phyloP scores from a whole-genome alignment of 352 stramenopile species.

The Phytophthora chlamydospora region DNA sequence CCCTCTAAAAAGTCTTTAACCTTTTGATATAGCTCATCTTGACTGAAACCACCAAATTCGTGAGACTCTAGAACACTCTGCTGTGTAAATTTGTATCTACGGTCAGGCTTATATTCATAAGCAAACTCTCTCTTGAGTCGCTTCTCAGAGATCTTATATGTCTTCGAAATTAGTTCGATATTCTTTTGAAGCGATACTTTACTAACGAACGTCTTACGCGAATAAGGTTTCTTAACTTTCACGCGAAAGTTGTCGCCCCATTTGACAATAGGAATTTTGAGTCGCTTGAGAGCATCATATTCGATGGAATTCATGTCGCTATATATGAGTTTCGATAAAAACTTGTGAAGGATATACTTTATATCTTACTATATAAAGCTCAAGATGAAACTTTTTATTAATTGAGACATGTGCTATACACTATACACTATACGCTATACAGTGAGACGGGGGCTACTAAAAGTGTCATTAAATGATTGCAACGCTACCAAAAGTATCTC shows the following conservation, averaged over 20 bases:
- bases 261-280: too few relatives aligned
- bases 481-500: too few relatives aligned
- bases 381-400: too few relatives aligned
- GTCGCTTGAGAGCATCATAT: too few relatives aligned
- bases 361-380: too few relatives aligned
- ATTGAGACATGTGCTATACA: too few relatives aligned
- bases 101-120: not conserved
- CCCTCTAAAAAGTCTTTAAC: slow-evolving; percentile 7
- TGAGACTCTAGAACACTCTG: not conserved
- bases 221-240: not conserved
- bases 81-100: not conserved
- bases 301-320: too few relatives aligned
- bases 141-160: slow-evolving; percentile 3
- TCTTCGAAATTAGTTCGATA: not conserved
- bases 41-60: slow-evolving; percentile 5
- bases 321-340: too few relatives aligned
- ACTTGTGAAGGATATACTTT: too few relatives aligned
- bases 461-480: too few relatives aligned
- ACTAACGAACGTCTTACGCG: slow-evolving; percentile 5
- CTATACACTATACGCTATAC: too few relatives aligned
- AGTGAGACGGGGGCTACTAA: too few relatives aligned
- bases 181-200: not conserved
- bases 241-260: slow-evolving; percentile 14
- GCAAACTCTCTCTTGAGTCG: not conserved
- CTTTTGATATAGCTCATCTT: slow-evolving; percentile 13